Base-by-base conservation (phyloP, 2,329 filamentous ascomycete species). In the Xylariaceae sp. region DNA sequence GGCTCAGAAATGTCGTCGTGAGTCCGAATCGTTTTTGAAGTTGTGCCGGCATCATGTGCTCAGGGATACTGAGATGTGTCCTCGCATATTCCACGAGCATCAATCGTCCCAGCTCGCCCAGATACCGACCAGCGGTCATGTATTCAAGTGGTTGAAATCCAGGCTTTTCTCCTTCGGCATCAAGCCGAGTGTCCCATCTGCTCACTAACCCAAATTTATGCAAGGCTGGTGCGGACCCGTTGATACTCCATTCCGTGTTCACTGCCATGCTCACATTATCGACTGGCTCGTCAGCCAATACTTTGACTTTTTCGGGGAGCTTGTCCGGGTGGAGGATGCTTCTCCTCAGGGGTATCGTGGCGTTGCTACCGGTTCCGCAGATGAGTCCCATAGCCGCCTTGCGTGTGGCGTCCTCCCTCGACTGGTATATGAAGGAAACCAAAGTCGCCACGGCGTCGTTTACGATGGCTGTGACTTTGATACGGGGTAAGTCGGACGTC, bases 161-260 rank as follows among this genome's bases (percentile, higher is more conserved):
- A 0, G 84, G 81, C 5, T 65, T 66, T 46, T 85, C 79, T 46
- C 79, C 80, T 29, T 77, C 71, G 4, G 59, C 58, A 46, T 88
- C 83, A 5, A 92, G 67, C 38, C 69, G 60, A 8, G 65, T 59
- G 49, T 92, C 85, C 84, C 84, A 90, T 22, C 61, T 61, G 8
- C 74, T 88, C 32, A 85, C 73, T 30, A 89, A 67, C 1, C 66
- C 64, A 14, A 79, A 60, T 16, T 78, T 68, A 16, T 69, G 65
- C 34, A 90, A 61, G 1, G 84, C 81, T 5, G 69, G 65, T n/a
- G 77, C 77, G 2, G 83, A 77, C 5, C 84, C 84, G 17, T 79
- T 80, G 47, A 92, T 87, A 32, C 80, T 84, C 80, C 83, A 89
- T 58, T 92, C 85, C 0, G 85, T 90, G 52, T 90, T 90, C 42